Evolutionary conservation across 1,284 basidiomycete species (phyloP).

Genomic region (Ustilago hordei): DNA sequence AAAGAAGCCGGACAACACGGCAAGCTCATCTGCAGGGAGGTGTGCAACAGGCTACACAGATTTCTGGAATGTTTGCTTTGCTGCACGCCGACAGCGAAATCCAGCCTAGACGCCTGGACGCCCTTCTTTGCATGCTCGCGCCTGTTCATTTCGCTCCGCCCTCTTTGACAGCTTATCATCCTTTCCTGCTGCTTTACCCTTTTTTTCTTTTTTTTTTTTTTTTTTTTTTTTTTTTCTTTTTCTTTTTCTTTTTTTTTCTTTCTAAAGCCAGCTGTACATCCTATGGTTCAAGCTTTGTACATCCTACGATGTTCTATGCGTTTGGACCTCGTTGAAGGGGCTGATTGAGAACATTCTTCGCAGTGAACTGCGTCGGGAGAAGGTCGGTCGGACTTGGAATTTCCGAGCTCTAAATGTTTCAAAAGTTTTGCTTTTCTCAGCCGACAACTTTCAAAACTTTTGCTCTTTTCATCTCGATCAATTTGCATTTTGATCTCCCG

Average conservation of each 20-base stretch:
- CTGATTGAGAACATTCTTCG: conserved; percentile 7
- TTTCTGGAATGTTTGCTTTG: conserved; percentile 12
- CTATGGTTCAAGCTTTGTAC: not conserved
- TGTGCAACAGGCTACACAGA: no score
- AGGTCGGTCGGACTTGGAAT: conserved; percentile 17
- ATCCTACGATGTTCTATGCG: no score
- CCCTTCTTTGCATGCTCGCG: not conserved
- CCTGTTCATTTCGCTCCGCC: conserved; percentile 1
- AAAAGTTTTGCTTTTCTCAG: conserved; percentile 1
- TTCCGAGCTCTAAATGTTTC: conserved; percentile 16
- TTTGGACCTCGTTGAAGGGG: not conserved
- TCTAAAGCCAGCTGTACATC: not conserved
- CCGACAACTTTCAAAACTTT: not conserved
- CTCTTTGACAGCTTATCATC: conserved; percentile 1
- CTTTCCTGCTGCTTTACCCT: no score
- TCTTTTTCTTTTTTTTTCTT: not conserved
- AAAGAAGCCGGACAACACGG: not conserved
- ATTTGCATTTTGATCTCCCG: not conserved
- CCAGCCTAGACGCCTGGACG: not conserved
- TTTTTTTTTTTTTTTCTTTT: not conserved
- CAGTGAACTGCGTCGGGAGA: not conserved
- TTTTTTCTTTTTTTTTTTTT: not conserved
- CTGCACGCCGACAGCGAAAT: conserved; percentile 4
- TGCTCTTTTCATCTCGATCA: not conserved
- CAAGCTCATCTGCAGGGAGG: no score